phyloP scores from a whole-genome alignment of 148 eudicot species.

The Nyssa sinensis region DNA sequence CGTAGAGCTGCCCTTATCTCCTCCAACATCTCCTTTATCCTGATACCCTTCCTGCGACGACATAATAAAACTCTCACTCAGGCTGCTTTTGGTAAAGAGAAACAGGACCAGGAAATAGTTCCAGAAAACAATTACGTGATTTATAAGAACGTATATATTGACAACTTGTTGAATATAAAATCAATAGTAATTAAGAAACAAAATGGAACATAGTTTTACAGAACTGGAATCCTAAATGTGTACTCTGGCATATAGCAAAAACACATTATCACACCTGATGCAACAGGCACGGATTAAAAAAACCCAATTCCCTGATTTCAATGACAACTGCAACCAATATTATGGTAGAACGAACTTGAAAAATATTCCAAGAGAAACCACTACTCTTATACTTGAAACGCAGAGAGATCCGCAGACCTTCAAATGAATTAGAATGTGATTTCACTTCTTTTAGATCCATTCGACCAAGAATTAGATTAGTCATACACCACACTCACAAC shows the following conservation, averaged over 20 bases:
- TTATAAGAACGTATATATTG: too few relatives aligned
- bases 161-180: too few relatives aligned
- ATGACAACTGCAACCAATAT: not conserved
- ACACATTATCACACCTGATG: too few relatives aligned
- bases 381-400: not conserved
- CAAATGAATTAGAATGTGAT: not conserved
- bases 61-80: not conserved
- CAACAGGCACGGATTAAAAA: too few relatives aligned
- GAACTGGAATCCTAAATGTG: too few relatives aligned
- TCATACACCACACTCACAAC: not conserved
- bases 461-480: not conserved
- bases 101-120: not conserved
- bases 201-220: too few relatives aligned
- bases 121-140: not conserved
- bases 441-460: not conserved
- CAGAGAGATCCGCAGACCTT: not conserved
- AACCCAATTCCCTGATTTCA: too few relatives aligned
- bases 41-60: slow-evolving; percentile 67
- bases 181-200: not conserved
- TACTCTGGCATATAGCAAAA: too few relatives aligned
- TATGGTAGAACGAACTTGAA: not conserved
- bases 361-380: too few relatives aligned
- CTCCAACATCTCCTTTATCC: slow-evolving; percentile 52
- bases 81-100: not conserved
- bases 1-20: slow-evolving; percentile 77